Evolutionary conservation across 2,329 filamentous ascomycete genomes (phyloP).

Genomic region (Aspergillus brasiliensis): DNA sequence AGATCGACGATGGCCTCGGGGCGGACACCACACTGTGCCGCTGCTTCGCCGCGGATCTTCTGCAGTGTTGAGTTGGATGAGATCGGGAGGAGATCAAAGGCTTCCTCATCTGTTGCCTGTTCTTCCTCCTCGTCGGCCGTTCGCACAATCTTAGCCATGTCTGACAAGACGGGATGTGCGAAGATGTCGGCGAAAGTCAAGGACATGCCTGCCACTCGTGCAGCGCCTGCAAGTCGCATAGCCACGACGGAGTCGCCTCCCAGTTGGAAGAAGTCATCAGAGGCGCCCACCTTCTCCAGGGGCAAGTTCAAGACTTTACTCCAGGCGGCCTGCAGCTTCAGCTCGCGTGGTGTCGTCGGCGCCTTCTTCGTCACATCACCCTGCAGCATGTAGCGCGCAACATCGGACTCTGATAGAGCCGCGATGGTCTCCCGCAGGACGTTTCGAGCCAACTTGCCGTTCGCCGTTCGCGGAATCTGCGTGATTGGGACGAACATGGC

Average conservation of each 20-base stretch:
- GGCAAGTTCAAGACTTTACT: neutral
- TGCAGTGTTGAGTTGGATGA: neutral
- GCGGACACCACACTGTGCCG: neutral
- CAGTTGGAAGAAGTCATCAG: conserved; percentile 10
- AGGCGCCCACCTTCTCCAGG: neutral
- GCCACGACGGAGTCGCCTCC: conserved; percentile 8
- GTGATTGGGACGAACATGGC: neutral
- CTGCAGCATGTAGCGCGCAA: neutral
- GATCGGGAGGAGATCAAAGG: neutral
- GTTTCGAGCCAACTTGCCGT: neutral
- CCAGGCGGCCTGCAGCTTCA: neutral
- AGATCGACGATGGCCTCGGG: neutral
- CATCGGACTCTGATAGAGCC: neutral
- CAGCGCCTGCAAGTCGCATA: conserved; percentile 1
- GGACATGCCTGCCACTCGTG: neutral
- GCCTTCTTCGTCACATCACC: neutral
- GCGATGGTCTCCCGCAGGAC: neutral
- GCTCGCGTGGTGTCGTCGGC: neutral
- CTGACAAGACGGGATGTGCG: neutral
- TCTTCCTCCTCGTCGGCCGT: neutral
- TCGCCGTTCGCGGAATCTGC: neutral
- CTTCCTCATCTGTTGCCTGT: neutral
- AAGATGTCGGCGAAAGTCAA: neutral
- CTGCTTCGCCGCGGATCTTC: neutral
- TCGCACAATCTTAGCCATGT: neutral